Conservation (phyloP, 371 early-diverging fungal genomes). For the Mortierella sp. region DNA sequence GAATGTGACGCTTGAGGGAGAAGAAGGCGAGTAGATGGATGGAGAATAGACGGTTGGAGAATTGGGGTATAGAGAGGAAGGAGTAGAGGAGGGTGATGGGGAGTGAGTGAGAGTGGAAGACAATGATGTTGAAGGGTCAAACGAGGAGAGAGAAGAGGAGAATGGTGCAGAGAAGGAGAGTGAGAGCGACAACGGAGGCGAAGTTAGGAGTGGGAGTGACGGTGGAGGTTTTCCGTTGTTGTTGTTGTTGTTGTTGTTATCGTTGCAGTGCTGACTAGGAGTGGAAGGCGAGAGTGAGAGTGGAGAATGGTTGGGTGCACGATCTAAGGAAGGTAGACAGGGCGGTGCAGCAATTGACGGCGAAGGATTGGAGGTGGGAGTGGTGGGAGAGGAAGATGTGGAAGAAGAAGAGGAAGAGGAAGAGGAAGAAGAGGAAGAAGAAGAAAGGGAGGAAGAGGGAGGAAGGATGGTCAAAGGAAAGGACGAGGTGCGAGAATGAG, state of each 20-base stretch:
- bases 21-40: not conserved
- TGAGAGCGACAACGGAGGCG: slow-evolving; percentile 39
- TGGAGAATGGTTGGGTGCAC: slow-evolving; percentile 1
- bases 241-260: not conserved
- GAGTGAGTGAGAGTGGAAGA: slow-evolving; percentile 18
- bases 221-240: slow-evolving; percentile 10
- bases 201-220: slow-evolving; percentile 32
- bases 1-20: not conserved
- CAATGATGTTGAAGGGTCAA: slow-evolving; percentile 19
- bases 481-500: not conserved
- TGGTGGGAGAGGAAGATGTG: not conserved
- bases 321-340: slow-evolving; percentile 9
- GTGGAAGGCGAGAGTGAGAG: slow-evolving; percentile 6
- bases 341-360: slow-evolving; percentile 10
- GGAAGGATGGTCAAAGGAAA: not conserved
- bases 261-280: not conserved
- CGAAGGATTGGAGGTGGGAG: slow-evolving; percentile 15
- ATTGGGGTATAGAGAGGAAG: slow-evolving; percentile 16
- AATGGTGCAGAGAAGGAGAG: slow-evolving; percentile 37
- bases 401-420: slow-evolving; percentile 9
- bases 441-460: slow-evolving; percentile 6
- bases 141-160: slow-evolving; percentile 29
- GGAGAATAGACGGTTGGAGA: not conserved
- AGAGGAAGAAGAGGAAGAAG: slow-evolving; percentile 21
- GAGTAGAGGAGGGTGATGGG: slow-evolving; percentile 9